Evolutionary conservation across 2,329 filamentous ascomycete genomes (phyloP).

Genomic region (Neodidymelliopsis sp.): DNA sequence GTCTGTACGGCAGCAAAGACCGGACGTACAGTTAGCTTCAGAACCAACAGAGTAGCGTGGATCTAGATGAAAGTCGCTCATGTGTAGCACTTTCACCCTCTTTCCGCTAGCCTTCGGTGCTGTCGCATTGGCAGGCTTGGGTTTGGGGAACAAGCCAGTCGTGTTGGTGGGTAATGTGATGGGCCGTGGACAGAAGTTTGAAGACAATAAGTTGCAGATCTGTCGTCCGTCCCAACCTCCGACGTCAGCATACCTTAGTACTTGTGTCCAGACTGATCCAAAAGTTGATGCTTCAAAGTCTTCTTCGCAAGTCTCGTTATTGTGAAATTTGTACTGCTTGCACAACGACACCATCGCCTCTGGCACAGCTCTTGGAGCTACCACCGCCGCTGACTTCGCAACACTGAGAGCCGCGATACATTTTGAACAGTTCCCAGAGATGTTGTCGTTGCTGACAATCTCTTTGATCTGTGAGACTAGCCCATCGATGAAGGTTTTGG

Average conservation of each 20-base stretch:
- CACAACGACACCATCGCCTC: conserved; percentile 5
- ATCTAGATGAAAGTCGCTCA: conserved; percentile 12
- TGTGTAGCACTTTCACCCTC: conserved; percentile 8
- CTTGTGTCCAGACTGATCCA: conserved; percentile 5
- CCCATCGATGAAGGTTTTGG: not conserved
- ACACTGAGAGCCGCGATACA: conserved; percentile 3
- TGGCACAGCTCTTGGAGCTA: conserved; percentile 1
- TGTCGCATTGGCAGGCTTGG: conserved; percentile 7
- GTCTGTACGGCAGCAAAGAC: conserved; percentile 5
- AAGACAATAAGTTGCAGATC: conserved; percentile 8
- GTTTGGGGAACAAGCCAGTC: conserved; percentile 1
- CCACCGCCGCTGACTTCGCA: not conserved
- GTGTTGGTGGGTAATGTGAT: conserved; percentile 2
- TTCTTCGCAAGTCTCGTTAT: conserved; percentile 4
- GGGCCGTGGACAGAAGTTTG: conserved; percentile 6
- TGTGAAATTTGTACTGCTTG: conserved; percentile 9
- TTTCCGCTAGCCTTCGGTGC: conserved; percentile 1
- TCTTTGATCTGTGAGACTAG: not conserved
- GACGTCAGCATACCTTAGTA: conserved; percentile 9
- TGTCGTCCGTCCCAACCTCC: conserved; percentile 8
- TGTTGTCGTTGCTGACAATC: conserved; percentile 1
- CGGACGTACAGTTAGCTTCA: conserved; percentile 8
- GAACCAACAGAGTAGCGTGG: conserved; percentile 9
- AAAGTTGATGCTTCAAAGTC: conserved; percentile 4
- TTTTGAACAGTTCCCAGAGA: conserved; percentile 8